Evolutionary conservation across 2,329 filamentous ascomycete genomes (phyloP).

Genomic region (Pezicula neosporulosa): DNA sequence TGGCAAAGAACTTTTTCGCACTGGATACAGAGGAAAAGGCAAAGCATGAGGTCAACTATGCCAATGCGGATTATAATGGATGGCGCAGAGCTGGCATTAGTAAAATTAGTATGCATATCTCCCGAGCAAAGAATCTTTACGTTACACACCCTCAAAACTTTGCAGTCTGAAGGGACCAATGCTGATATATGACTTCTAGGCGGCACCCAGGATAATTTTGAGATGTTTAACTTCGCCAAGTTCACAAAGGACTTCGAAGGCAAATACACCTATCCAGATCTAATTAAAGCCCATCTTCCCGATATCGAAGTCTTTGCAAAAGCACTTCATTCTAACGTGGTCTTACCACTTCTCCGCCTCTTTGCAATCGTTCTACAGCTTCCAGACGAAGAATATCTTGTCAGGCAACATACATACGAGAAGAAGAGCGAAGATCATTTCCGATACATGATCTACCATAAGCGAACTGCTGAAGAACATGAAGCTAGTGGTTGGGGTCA

Average conservation of each 20-base stretch:
- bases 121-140: too few relatives aligned
- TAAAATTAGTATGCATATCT: background rate
- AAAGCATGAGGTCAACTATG: conserved; percentile 48
- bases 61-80: conserved; percentile 53
- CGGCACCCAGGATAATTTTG: conserved; percentile 43
- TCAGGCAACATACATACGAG: conserved; percentile 54
- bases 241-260: conserved; percentile 45
- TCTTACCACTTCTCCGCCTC: conserved; percentile 53
- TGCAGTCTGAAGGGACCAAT: too few relatives aligned
- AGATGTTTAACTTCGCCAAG: conserved; percentile 59
- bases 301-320: conserved; percentile 51
- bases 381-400: conserved; percentile 53
- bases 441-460: conserved; percentile 59
- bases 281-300: conserved; percentile 44
- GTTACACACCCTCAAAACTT: too few relatives aligned
- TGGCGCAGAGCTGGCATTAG: conserved; percentile 43
- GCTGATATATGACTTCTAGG: too few relatives aligned
- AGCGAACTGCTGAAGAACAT: conserved; percentile 44
- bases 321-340: conserved; percentile 49
- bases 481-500: conserved; percentile 40
- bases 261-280: conserved; percentile 36
- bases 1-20: conserved; percentile 55
- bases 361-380: conserved; percentile 60
- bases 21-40: conserved; percentile 56
- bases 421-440: conserved; percentile 56